Base-by-base conservation (phyloP, 768 basidiomycete genomes). In the Naganishia kalamii region DNA sequence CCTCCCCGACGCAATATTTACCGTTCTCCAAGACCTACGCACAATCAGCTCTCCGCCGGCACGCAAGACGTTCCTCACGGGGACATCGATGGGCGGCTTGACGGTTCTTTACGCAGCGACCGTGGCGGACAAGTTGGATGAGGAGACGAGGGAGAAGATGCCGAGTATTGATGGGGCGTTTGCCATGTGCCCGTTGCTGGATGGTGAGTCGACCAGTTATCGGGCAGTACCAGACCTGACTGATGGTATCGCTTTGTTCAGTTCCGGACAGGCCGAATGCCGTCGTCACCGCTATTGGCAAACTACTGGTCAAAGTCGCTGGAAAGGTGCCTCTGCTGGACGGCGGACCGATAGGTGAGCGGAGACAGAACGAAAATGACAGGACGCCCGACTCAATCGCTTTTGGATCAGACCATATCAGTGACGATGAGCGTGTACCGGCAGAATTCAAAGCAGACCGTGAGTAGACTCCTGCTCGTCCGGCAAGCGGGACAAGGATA, bases 51-150 rank as follows among this genome's bases (percentile, higher is more conserved):
- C 48, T 29, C 32, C 48, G 15, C 32, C 46, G 23, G 27, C 61
- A 12, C 46, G 62, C 47, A 63, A 63, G 62, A 51, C 33, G 32
- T 63, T 63, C 49, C 21, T 63, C 12, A 49, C 47, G n/a, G 62
- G 62, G 27, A 37, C 62, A 35, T 63, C 47, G 25, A 63, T 37
- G 48, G 62, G 62, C n/a, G 62, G 62, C 8, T 37, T 50, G 33
- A 50, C 62, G 23, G 62, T 50, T 35, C 62, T 63, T 17, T 63
- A 49, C 49, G 37, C 62, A 11, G 27, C 51, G 49, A 41, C 35
- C 41, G 19, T 33, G 13, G 47, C 62, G 32, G 49, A 40, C 17
- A 25, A 21, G 10, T 63, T 49, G 23, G 32, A 29, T 8, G 49
- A 40, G 15, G 40, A 50, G 54, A 35, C 33, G 25, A 48, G 62